Evolutionary conservation across 2,329 filamentous ascomycete species (phyloP).

Genomic region (Hymenoscyphus linearis): DNA sequence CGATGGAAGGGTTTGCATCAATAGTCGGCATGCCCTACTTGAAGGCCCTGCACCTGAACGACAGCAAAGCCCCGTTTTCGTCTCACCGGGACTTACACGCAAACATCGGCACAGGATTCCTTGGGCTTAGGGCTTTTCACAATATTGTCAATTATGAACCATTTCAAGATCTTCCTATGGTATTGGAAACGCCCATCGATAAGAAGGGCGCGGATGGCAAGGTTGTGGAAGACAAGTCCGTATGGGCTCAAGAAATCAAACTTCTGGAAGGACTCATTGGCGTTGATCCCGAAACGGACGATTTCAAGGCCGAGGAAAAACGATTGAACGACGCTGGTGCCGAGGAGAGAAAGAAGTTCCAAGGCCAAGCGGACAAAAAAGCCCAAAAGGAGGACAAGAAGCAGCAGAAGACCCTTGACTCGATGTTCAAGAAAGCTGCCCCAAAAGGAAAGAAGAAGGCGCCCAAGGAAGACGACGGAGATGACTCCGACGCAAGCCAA

Average conservation of each 20-base stretch:
- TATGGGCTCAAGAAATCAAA: slow-evolving; percentile 95
- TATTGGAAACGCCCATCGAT: slow-evolving; percentile 94
- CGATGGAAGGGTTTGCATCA: slow-evolving; percentile 70
- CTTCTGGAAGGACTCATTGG: slow-evolving; percentile 82
- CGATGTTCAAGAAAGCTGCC: slow-evolving; percentile 34
- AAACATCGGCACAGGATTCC: slow-evolving; percentile 92
- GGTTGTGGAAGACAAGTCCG: slow-evolving; percentile 67
- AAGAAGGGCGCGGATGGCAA: slow-evolving; percentile 60
- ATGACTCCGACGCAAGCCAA: slow-evolving; percentile 19
- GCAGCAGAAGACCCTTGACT: slow-evolving; percentile 32
- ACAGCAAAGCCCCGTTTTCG: slow-evolving; percentile 82
- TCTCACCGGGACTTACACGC: slow-evolving; percentile 87
- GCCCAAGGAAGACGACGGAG: slow-evolving; percentile 30
- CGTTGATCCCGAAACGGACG: slow-evolving; percentile 69
- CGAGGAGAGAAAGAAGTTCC: slow-evolving; percentile 67
- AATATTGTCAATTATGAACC: slow-evolving; percentile 77
- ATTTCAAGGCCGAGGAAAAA: slow-evolving; percentile 62
- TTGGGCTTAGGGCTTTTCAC: slow-evolving; percentile 87
- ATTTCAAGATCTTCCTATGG: slow-evolving; percentile 78
- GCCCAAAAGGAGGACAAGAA: slow-evolving; percentile 30
- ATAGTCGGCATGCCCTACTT: slow-evolving; percentile 76
- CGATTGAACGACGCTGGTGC: slow-evolving; percentile 63
- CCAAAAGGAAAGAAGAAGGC: slow-evolving; percentile 36
- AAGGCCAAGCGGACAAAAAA: slow-evolving; percentile 76
- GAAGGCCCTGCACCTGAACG: slow-evolving; percentile 85